Base-by-base conservation (phyloP, 2,329 filamentous ascomycete genomes). In the Hypoxylon sp. region DNA sequence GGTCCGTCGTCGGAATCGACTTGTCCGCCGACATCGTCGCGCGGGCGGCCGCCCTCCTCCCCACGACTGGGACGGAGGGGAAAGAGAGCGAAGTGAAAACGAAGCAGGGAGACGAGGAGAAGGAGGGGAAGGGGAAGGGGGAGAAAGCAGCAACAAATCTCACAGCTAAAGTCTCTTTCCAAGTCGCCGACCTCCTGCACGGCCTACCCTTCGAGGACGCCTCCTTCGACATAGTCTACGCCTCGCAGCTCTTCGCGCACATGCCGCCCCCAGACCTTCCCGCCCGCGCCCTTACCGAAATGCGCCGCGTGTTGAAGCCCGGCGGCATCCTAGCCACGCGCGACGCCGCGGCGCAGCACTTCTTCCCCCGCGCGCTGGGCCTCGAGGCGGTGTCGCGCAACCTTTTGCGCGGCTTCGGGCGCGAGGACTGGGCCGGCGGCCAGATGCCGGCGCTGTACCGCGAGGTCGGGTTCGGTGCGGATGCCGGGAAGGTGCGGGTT, bases 261-360 rank as follows among this genome's bases (percentile, higher is more conserved):
- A 19, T 44, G 39, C 39, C 17, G 39, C 17, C 39, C 21, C 39
- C 39, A 4, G 17, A 44, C 17, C 2, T 42, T 2, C 37, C 37
- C 3, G n/a, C n/a, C 6, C 37, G 37, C 37, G 37, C 37, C 7
- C 37, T 42, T 1, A n/a, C 37, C n/a, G 37, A 42, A n/a, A 42
- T 42, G 37, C 37, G n/a, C n/a, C 37, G 37, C 6, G 37, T 42
- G 2, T n/a, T 42, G 37, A 42, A 7, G 37, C 37, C 37, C 6
- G 37, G 37, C n/a, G 37, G 37, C 6, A 42, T 42, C 37, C 6
- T 42, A 17, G 37, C 37, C 7, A 42, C 37, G n/a, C 37, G 37
- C n/a, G 37, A 42, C n/a, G 37, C 37, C 37, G 37, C 37, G n/a
- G 37, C 37, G 37, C 37, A 42, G 37, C 37, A 42, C 37, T 42